Evolutionary conservation across 495 filamentous ascomycete genomes (phyloP), one percentile per base, ranked within the genome.

Genomic region (Podospora pseudoanserina): DNA sequence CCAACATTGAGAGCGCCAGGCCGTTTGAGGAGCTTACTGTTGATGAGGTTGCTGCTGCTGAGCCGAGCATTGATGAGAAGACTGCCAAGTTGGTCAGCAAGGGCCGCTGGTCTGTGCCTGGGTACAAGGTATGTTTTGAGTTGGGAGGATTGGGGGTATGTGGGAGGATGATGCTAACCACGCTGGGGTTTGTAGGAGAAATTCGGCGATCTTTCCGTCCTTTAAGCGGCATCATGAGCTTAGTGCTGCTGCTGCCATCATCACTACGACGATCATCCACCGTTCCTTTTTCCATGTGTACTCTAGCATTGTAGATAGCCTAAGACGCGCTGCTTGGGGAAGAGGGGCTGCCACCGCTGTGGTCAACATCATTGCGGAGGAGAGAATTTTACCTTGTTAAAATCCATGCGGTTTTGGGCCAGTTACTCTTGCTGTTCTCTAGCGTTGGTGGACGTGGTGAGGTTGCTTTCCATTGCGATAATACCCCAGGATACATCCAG

Each of bases 21-120:
- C 92, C 94, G 66, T 98, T 97, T 80, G 95, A 99, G 71, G 91
- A 99, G 70, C 86, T 98, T 80, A 98, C 96, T 75, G 95, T 98
- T 81, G 95, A 98, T 80, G 96, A 99, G 77, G 91, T 99, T 80
- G 92, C 90, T 67, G 87, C 90, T 68, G 96, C 92, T 67, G 90
- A 91, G 76, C 95, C 94, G 65, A 94, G 96, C 73, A 97, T 98
- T 80, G 96, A 99, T 80, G 87, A 94, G 87, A 92, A 93, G 83
- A 96, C 93, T 67, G 81, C 90, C 69, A 87, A 94, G 82, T 86
- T 98, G 78, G 93, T 98, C 62, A 91, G 91, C 79, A 98, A 94
- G 88, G 94, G 94, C 81, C 91, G 93, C 85, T 99, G 96, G 96
- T 85, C 87, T 82, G 92, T 95, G 73, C 92, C 96, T 61, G 96